These are phyloP conservation scores for Bipolaris gigantea DNA, from an alignment of 2,329 filamentous ascomycete genomes.

Conservation along the genomic window DNA sequence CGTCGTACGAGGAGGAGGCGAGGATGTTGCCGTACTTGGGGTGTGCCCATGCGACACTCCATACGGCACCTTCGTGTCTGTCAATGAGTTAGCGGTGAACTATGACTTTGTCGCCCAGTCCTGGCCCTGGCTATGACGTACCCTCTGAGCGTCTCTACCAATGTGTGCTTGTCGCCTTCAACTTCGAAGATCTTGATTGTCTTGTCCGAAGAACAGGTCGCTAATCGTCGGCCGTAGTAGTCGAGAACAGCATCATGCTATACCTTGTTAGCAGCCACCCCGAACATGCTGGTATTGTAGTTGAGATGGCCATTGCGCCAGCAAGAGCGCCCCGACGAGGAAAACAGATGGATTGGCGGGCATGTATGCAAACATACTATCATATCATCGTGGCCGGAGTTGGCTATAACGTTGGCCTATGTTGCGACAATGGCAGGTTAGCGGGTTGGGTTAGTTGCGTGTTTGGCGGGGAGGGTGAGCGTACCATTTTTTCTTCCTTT, in stretches of 20 bases:
- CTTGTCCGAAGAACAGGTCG: constrained; percentile 96
- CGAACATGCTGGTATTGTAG: constrained; percentile 26
- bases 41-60: constrained; percentile 95
- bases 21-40: constrained; percentile 99
- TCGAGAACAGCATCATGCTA: constrained; percentile 96
- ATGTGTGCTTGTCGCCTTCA: constrained; percentile 84
- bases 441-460: constrained; percentile 30
- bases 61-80: constrained; percentile 95
- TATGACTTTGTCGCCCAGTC: not conserved
- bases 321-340: not conserved
- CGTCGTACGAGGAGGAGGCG: constrained; percentile 92
- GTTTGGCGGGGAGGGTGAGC: constrained; percentile 12
- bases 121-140: constrained; percentile 50
- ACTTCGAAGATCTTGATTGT: constrained; percentile 99
- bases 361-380: constrained; percentile 70
- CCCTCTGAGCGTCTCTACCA: constrained; percentile 94
- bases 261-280: constrained; percentile 47
- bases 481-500: constrained; percentile 41
- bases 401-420: constrained; percentile 77
- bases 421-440: constrained; percentile 34
- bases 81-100: constrained; percentile 16
- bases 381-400: constrained; percentile 97
- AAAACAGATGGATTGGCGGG: not conserved
- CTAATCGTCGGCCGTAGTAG: constrained; percentile 94
- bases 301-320: constrained; percentile 9